Base-by-base conservation (phyloP, 139 green algal species). In the Gonium pectorale region DNA sequence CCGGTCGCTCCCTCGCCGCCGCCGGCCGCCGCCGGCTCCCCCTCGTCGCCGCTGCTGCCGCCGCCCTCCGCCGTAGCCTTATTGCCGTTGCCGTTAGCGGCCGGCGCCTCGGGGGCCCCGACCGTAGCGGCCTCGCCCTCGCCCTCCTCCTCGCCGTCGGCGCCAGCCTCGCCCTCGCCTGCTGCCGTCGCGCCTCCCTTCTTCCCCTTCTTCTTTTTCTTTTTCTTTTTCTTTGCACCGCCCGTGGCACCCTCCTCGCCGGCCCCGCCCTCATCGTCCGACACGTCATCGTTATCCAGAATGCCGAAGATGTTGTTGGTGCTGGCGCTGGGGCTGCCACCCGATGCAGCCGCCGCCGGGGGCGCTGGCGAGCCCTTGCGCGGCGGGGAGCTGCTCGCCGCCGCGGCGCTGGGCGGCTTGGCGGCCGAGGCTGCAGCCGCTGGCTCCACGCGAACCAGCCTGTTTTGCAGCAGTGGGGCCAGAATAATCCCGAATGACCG, bases 171-270 rank as follows among this genome's bases (percentile, higher is more conserved):
- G 3, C 38, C 82, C 27, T 87, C 82, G 56, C 69, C 83, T 7
- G 44, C 64, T 5, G 60, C 43, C 6, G 17, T 31, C 2, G 60
- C 46, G 8, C 49, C 44, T 5, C 62, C 78, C 41, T 51, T 59
- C 79, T 86, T 86, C 67, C 87, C 87, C 62, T 87, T 89, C 49
- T 87, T 89, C 46, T 90, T 92, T 46, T 87, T 88, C 35, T 86
- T 86, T 52, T 90, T 92, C 81, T 89, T 92, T 31, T 46, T 43
- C 31, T 27, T 43, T 29, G 17, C 63, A 27, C 60, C 77, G 22
- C 33, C 62, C 2, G 31, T 31, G 31, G 19, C 59, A 6, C 40
- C 74, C 7, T 60, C 26, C 8, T 38, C 40, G 5, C 24, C 67
- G 22, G 4, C 67, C 13, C 9, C 74, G 15, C 0, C 59, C 3